phyloP scores from a whole-genome alignment of 2,329 filamentous ascomycete species.

The Zarea fungicola region DNA sequence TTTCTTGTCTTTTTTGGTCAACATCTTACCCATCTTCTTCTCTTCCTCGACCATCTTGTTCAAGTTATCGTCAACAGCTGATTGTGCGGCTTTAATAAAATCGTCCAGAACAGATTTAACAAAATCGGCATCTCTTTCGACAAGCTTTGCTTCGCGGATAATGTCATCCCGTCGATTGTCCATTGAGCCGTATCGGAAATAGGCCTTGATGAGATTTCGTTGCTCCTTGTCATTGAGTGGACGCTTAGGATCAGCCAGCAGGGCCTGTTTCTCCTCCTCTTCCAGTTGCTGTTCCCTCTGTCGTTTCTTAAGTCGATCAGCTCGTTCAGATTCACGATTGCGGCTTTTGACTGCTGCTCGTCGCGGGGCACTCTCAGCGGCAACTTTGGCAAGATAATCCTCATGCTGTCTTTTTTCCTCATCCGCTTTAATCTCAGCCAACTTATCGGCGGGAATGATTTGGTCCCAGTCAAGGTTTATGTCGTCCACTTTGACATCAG shows the following conservation, averaged over 20 bases:
- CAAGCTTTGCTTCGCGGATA: conserved; percentile 77
- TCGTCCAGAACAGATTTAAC: conserved; percentile 72
- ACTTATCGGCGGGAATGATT: conserved; percentile 90
- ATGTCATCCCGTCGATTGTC: conserved; percentile 86
- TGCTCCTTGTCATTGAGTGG: conserved; percentile 90
- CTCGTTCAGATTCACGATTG: conserved; percentile 55
- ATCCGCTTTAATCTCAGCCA: conserved; percentile 83
- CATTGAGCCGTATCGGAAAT: conserved; percentile 85
- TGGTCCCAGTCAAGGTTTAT: conserved; percentile 87
- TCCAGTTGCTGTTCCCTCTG: conserved; percentile 62
- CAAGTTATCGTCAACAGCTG: conserved; percentile 61
- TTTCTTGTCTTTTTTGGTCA: conserved; percentile 97
- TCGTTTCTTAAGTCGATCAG: conserved; percentile 62
- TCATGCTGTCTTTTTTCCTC: conserved; percentile 82
- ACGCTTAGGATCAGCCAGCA: conserved; percentile 78
- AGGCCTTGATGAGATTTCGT: conserved; percentile 83
- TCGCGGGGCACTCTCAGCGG: conserved; percentile 81
- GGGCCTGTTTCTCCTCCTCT: conserved; percentile 66
- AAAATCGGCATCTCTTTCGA: conserved; percentile 75
- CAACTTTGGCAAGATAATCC: conserved; percentile 72
- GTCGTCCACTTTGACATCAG: conserved; percentile 90
- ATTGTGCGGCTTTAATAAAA: conserved; percentile 55
- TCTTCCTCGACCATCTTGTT: conserved; percentile 74
- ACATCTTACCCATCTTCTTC: conserved; percentile 70
- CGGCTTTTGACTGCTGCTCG: conserved; percentile 59